Evolutionary conservation across 2,329 filamentous ascomycete genomes (phyloP).

Genomic region (Bipolaris cookei): DNA sequence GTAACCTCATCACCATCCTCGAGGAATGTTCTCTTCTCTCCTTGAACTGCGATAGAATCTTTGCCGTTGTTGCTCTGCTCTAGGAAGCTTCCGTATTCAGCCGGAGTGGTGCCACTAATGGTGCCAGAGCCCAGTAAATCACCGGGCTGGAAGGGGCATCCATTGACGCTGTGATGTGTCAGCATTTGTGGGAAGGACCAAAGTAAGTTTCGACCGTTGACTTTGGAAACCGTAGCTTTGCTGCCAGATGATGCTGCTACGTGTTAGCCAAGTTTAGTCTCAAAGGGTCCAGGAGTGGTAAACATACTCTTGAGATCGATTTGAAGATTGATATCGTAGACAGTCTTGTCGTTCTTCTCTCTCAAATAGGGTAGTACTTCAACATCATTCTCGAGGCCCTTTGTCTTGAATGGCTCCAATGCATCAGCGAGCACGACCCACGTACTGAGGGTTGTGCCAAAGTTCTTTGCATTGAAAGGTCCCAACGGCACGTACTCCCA

Average conservation of each 20-base stretch:
- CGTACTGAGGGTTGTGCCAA: constrained; percentile 75
- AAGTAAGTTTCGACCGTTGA: constrained; percentile 72
- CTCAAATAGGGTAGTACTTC: constrained; percentile 68
- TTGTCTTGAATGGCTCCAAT: constrained; percentile 68
- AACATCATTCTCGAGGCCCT: constrained; percentile 62
- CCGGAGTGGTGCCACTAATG: constrained; percentile 68
- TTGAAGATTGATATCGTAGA: constrained; percentile 73
- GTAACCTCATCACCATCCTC: constrained; percentile 75
- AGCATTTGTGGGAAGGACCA: constrained; percentile 87
- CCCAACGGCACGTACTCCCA: constrained; percentile 87
- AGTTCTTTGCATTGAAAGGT: constrained; percentile 85
- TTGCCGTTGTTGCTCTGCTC: constrained; percentile 77
- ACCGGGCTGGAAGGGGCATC: constrained; percentile 75
- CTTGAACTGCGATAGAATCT: constrained; percentile 64
- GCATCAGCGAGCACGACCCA: constrained; percentile 82
- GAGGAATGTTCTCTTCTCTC: constrained; percentile 72
- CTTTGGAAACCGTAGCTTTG: constrained; percentile 63
- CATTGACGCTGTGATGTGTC: constrained; percentile 77
- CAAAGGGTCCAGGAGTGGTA: not conserved
- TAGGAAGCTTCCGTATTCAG: constrained; percentile 70
- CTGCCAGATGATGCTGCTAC: constrained; percentile 53
- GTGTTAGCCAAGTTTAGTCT: constrained; percentile 18
- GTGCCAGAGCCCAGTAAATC: constrained; percentile 81
- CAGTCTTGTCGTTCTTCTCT: constrained; percentile 64
- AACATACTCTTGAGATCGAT: constrained; percentile 64